Evolutionary conservation across 1,139 yeast genomes (phyloP).

Genomic region (Magnusiomyces suaveolens): DNA sequence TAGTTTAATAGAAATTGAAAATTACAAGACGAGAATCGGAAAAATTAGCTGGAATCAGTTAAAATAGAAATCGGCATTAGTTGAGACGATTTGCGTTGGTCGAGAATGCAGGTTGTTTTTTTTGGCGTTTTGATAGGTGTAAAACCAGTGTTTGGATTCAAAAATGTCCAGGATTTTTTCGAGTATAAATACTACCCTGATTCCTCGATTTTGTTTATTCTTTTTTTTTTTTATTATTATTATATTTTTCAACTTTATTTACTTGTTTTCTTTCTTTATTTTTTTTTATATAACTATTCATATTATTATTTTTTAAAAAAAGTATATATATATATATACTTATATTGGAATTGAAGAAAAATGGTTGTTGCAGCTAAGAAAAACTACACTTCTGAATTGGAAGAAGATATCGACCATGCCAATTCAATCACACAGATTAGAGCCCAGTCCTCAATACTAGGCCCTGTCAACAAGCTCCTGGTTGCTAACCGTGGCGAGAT

Average conservation of each 20-base stretch:
- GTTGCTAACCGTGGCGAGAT: constrained; percentile 97
- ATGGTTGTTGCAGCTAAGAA: constrained; percentile 1
- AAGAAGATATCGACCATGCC: constrained; percentile 13
- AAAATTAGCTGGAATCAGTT: no score
- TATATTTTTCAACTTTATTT: background rate
- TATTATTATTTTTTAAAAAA: background rate
- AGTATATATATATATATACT: background rate
- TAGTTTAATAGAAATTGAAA: no score
- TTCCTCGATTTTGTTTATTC: background rate
- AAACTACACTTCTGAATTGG: constrained; percentile 5
- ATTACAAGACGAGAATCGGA: no score
- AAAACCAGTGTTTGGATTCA: background rate
- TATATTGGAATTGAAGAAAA: background rate
- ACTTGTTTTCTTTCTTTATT: background rate
- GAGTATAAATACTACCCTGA: background rate
- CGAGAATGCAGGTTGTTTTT: no score
- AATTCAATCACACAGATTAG: constrained; percentile 27
- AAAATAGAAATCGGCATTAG: no score
- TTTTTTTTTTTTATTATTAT: background rate
- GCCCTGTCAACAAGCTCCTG: constrained; percentile 35
- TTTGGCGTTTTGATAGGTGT: no score
- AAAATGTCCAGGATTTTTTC: background rate
- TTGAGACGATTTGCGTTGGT: no score
- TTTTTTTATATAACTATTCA: background rate
- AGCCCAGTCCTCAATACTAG: constrained; percentile 33